Percentiles rank a stretch among this genome's conserved stretches.
These are phyloP conservation scores for Hygrocybe punicea DNA, from an alignment of 768 basidiomycete species.

Conservation along the genomic window DNA sequence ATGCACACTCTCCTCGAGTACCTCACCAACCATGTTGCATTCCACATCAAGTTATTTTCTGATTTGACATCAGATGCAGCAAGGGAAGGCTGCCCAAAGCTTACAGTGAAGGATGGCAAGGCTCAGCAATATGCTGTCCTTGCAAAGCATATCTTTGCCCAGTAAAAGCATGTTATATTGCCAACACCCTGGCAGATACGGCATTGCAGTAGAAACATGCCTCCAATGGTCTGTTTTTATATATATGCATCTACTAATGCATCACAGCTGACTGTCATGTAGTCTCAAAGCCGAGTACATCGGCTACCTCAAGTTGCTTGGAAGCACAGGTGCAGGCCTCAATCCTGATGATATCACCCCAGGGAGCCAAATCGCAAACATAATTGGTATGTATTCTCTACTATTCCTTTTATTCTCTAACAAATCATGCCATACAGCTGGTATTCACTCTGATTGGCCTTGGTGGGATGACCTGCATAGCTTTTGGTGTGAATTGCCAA, in stretches of 20 bases:
- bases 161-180: conserved; percentile 8
- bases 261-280: too few species aligned
- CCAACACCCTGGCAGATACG: conserved; percentile 13
- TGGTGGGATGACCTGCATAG: conserved; percentile 30
- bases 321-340: conserved; percentile 18
- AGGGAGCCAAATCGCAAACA: conserved; percentile 13
- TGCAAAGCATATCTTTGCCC: conserved; percentile 21
- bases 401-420: background rate
- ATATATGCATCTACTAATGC: too few species aligned
- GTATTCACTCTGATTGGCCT: conserved; percentile 19
- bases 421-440: background rate
- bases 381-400: conserved; percentile 12
- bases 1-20: conserved; percentile 1
- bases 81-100: conserved; percentile 18
- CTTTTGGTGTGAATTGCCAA: conserved; percentile 30
- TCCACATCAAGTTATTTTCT: conserved; percentile 25
- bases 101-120: conserved; percentile 19
- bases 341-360: conserved; percentile 5
- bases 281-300: conserved; percentile 24
- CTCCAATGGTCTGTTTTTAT: conserved; percentile 1
- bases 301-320: conserved; percentile 9
- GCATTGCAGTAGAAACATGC: conserved; percentile 18
- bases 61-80: conserved; percentile 26
- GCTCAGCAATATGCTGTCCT: conserved; percentile 14
- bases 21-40: background rate